These are phyloP conservation scores for Ceratocystis lukuohia DNA, from an alignment of 2,329 filamentous ascomycete species.

Conservation along the genomic window DNA sequence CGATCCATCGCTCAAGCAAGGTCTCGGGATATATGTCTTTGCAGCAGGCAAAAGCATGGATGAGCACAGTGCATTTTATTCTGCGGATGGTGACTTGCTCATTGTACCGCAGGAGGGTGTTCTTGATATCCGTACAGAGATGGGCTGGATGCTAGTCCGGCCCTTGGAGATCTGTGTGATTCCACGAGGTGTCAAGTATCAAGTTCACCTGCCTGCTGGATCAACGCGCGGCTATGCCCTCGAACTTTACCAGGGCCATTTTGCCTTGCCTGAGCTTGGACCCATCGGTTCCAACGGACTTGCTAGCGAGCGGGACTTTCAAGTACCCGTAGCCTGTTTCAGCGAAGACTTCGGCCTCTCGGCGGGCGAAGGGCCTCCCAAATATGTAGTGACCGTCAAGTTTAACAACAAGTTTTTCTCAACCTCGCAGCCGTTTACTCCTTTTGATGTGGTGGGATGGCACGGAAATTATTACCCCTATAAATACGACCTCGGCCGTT, in stretches of 20 bases:
- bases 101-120: constrained; percentile 58
- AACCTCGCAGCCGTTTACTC: constrained; percentile 53
- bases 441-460: constrained; percentile 70
- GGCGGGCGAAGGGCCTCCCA: constrained; percentile 22
- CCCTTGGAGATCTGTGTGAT: constrained; percentile 62
- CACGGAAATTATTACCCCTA: constrained; percentile 69
- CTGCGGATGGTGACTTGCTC: constrained; percentile 62
- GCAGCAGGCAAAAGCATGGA: constrained; percentile 62
- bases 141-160: constrained; percentile 53
- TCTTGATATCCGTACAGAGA: constrained; percentile 58
- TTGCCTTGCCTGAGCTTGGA: constrained; percentile 51
- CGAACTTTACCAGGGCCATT: constrained; percentile 56
- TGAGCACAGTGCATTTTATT: constrained; percentile 58
- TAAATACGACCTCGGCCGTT: constrained; percentile 69
- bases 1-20: constrained; percentile 60
- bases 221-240: constrained; percentile 55
- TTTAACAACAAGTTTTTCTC: constrained; percentile 55
- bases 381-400: constrained; percentile 45
- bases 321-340: constrained; percentile 52
- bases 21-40: constrained; percentile 63
- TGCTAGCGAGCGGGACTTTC: constrained; percentile 58
- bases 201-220: constrained; percentile 45
- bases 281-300: constrained; percentile 56
- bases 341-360: constrained; percentile 39
- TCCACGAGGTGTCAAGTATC: constrained; percentile 55